phyloP scores from a whole-genome alignment of 192 early-diverging fungal genomes.

The Podila minutissima region DNA sequence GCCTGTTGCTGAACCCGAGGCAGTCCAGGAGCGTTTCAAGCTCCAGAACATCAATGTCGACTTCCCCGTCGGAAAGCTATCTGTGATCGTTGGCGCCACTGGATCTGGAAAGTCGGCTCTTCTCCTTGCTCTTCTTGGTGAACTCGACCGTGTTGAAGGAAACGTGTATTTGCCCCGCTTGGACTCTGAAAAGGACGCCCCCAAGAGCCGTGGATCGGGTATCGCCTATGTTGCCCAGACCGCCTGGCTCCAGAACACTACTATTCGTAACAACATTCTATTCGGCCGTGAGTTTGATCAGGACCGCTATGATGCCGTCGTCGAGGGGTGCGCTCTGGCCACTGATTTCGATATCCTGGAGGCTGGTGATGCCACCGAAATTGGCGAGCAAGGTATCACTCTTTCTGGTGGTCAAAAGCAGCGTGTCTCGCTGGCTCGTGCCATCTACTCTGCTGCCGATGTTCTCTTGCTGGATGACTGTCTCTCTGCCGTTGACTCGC shows the following conservation, averaged over 20 bases:
- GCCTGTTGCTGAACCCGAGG: constrained; percentile 18
- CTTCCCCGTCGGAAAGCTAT: constrained; percentile 77
- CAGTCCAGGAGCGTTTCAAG: constrained; percentile 53
- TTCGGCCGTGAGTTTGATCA: constrained; percentile 83
- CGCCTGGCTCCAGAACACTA: constrained; percentile 75
- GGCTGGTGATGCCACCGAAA: constrained; percentile 92
- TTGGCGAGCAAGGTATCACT: constrained; percentile 90
- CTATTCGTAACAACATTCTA: constrained; percentile 81
- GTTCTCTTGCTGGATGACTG: constrained; percentile 87
- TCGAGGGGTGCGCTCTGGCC: constrained; percentile 87
- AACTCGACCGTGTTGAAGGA: constrained; percentile 67
- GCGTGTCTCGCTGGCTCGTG: constrained; percentile 84
- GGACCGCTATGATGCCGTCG: constrained; percentile 81
- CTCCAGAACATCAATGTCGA: constrained; percentile 69
- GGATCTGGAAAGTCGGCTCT: constrained; percentile 90
- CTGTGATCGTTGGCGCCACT: constrained; percentile 86
- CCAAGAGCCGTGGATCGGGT: constrained; percentile 53
- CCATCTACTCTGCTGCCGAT: constrained; percentile 77
- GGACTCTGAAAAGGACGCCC: constrained; percentile 24
- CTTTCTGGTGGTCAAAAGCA: constrained; percentile 93
- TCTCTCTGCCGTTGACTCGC: constrained; percentile 94
- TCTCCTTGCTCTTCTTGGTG: constrained; percentile 83
- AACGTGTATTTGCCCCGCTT: constrained; percentile 54
- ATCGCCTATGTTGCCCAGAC: constrained; percentile 26
- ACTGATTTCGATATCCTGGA: constrained; percentile 87